Evolutionary conservation across 2,329 filamentous ascomycete genomes (phyloP), one percentile per base, ranked within the genome.

Genomic region (Amauroascus verrucosus): DNA sequence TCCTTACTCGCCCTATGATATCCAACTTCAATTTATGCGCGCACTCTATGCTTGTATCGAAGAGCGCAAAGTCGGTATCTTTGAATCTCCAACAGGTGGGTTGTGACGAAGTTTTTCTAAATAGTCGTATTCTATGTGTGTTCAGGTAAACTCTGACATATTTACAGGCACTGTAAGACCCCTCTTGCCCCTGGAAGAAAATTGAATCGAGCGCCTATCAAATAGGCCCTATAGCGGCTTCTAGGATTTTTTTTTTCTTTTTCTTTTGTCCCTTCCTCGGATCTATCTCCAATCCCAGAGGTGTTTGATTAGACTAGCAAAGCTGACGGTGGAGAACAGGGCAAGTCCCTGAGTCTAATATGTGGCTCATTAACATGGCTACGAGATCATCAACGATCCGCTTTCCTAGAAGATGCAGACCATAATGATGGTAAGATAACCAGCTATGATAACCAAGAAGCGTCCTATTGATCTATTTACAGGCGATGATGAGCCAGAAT

Each of bases 331-430:
- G 18, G n/a, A 8, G 20, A 37, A 16, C 58, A 86, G 76, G 90
- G 90, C 43, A 96, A 96, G 77, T 95, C 90, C 1, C 71, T 96
- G 43, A 95, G 90, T 59, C 76, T 96, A 26, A 93, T 96, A 58
- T 96, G 90, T 65, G 86, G 85, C 38, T 84, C 89, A 5, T 69
- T 96, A 62, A 95, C 89, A 2, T 96, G 90, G 90, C 75, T 96
- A n/a, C 83, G 90, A 46, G 80, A 87, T 54, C 80, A 90, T 70
- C 91, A 94, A 66, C 74, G 82, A 69, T 66, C 74, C 63, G 60
- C 67, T 56, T 69, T 84, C 74, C 68, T 85, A 74, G 67, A 77
- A 64, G 59, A 77, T 62, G 44, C 77, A 75, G 54, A 75, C 66
- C 54, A 69, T 63, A 64, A 61, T 47, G 50, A 50, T 41, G 40